Evolutionary conservation across 306 rosid species (phyloP).

Genomic region (Alnus rubra): DNA sequence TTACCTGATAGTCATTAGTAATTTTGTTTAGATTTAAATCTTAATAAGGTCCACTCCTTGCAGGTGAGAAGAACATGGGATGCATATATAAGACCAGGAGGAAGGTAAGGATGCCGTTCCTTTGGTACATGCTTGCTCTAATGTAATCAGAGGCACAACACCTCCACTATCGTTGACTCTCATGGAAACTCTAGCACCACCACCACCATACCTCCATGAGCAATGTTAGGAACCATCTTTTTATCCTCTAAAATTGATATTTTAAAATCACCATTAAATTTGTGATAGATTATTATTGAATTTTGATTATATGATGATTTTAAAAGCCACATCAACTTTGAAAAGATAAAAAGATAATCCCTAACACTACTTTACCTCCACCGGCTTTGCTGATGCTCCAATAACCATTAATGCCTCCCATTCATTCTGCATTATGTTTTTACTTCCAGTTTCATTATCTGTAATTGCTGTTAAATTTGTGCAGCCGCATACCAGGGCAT

Average conservation of each 20-base stretch:
- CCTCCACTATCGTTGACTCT: background rate
- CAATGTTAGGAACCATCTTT: no score
- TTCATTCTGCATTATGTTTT: background rate
- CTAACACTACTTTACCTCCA: background rate
- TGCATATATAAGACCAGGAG: constrained; percentile 85
- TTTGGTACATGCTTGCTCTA: constrained; percentile 1
- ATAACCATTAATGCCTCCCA: background rate
- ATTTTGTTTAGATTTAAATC: constrained; percentile 10
- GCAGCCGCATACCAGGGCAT: constrained; percentile 89
- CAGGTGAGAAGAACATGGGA: constrained; percentile 99
- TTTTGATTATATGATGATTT: no score
- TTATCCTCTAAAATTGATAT: no score
- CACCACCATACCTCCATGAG: background rate
- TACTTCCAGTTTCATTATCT: background rate
- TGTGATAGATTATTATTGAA: no score
- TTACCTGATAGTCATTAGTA: no score
- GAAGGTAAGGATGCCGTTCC: constrained; percentile 60
- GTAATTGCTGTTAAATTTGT: constrained; percentile 11
- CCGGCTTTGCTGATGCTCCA: background rate
- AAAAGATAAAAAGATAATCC: no score
- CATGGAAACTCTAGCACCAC: background rate
- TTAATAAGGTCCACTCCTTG: constrained; percentile 22
- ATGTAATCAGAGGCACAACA: background rate
- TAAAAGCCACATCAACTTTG: no score
- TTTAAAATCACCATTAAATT: no score